phyloP scores from a whole-genome alignment of 106 monocot genomes.

The Hemerocallis citrina region DNA sequence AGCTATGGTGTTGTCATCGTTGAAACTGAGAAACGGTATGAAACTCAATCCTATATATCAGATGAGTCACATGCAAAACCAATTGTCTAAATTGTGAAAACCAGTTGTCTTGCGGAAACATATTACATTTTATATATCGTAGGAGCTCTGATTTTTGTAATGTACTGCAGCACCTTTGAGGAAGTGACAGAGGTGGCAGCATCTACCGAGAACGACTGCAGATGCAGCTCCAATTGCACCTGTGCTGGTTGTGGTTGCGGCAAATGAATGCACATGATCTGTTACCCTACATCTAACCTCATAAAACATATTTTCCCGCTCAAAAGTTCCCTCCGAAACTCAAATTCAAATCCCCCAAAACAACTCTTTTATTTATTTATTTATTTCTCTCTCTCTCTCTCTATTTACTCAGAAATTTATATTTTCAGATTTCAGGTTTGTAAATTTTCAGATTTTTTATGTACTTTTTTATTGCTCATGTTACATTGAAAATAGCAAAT shows the following conservation, averaged over 20 bases:
- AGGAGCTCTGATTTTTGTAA: background rate
- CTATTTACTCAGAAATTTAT: too few species aligned
- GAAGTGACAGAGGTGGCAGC: constrained; percentile 2
- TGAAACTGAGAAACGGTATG: constrained; percentile 44
- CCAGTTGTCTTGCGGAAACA: background rate
- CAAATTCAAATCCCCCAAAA: too few species aligned
- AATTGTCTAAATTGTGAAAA: background rate
- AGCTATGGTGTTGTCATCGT: constrained; percentile 43
- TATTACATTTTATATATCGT: background rate
- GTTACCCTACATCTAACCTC: too few species aligned
- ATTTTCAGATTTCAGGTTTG: too few species aligned
- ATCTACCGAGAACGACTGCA: constrained; percentile 37
- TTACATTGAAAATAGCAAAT: too few species aligned
- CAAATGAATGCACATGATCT: too few species aligned
- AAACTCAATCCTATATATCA: background rate
- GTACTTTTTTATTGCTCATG: too few species aligned
- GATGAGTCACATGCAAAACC: background rate
- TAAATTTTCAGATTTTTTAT: too few species aligned
- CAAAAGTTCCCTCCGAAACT: too few species aligned
- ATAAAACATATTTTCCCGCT: too few species aligned
- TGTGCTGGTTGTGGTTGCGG: constrained; percentile 59
- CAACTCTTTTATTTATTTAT: too few species aligned
- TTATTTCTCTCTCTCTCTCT: too few species aligned
- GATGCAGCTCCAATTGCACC: constrained; percentile 64
- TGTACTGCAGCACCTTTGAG: constrained; percentile 2